Evolutionary conservation across 257 asterid species (phyloP).

Genomic region (Plectranthus barbatus): DNA sequence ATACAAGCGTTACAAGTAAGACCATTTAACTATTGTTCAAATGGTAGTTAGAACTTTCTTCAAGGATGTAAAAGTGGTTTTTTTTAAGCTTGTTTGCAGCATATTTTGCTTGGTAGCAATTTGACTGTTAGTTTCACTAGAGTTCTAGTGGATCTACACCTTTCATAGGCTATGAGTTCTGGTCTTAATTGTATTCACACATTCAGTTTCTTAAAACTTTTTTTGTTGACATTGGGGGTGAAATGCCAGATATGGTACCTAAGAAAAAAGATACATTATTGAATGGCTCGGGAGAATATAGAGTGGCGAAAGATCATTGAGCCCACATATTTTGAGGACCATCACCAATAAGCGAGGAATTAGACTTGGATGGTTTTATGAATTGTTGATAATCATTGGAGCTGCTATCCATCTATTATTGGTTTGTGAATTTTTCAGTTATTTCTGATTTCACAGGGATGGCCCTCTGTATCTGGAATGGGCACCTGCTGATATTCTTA

Average conservation of each 20-base stretch:
- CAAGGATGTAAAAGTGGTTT: background rate
- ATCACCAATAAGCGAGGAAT: background rate
- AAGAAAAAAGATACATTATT: no score
- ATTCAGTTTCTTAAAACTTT: background rate
- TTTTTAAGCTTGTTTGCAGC: background rate
- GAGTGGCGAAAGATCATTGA: no score
- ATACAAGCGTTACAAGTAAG: constrained; percentile 96
- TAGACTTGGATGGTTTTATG: background rate
- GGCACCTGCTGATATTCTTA: constrained; percentile 86
- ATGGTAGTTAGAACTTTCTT: no score
- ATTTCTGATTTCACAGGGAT: constrained; percentile 45
- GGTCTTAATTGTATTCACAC: background rate
- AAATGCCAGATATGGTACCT: no score
- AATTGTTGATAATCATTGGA: background rate
- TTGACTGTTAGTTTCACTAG: background rate
- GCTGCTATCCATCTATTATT: background rate
- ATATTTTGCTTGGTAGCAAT: background rate
- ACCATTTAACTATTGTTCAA: background rate
- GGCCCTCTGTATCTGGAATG: constrained; percentile 91
- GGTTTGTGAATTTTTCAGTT: constrained; percentile 10
- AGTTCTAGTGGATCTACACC: background rate
- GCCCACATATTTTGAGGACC: no score
- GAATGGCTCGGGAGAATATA: no score
- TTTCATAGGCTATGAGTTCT: background rate
- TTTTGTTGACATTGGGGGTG: background rate